Evolutionary conservation across 2,329 filamentous ascomycete species (phyloP).

Genomic region (Stagonosporopsis chrysanthemi): DNA sequence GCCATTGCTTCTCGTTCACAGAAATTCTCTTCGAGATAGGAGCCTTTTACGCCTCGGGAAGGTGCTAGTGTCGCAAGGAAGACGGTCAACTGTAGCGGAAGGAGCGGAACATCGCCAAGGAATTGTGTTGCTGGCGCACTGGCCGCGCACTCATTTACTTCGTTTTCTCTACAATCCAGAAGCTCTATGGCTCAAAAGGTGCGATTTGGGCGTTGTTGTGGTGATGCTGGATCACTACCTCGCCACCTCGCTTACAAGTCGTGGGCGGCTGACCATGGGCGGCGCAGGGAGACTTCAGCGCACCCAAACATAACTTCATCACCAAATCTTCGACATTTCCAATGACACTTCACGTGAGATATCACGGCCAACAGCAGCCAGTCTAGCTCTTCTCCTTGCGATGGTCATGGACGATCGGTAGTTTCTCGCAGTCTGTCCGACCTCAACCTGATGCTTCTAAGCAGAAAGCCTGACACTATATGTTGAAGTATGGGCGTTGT

Average conservation of each 20-base stretch:
- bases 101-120: slow-evolving; percentile 1
- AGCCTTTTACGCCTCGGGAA: slow-evolving; percentile 3
- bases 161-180: background rate
- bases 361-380: background rate
- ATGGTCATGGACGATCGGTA: background rate
- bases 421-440: background rate
- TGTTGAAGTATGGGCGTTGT: background rate
- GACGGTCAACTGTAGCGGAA: background rate
- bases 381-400: background rate
- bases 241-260: background rate
- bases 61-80: background rate
- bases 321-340: background rate
- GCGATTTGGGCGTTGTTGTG: background rate
- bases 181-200: background rate
- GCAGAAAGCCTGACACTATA: background rate
- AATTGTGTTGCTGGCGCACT: background rate
- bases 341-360: background rate
- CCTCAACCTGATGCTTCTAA: background rate
- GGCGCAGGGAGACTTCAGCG: background rate
- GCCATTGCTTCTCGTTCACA: slow-evolving; percentile 4
- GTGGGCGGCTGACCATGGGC: background rate
- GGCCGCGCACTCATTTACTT: background rate
- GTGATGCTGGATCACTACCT: background rate
- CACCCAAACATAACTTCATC: background rate
- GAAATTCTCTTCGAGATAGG: slow-evolving; percentile 2